phyloP scores from a whole-genome alignment of 2,329 filamentous ascomycete species.

The Arthrobotrys iridis region DNA sequence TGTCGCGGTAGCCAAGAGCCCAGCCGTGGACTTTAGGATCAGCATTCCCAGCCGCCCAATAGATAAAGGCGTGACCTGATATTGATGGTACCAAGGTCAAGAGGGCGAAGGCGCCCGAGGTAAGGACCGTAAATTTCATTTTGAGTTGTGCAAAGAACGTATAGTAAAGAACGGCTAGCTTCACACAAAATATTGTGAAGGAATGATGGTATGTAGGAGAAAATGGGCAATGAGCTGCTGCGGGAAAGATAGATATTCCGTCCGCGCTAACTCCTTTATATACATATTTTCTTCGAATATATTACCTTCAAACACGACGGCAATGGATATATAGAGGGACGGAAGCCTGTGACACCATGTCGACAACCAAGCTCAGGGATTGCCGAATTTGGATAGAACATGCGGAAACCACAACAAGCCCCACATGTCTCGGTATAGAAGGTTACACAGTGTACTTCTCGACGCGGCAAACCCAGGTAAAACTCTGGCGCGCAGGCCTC shows the following conservation, averaged over 20 bases:
- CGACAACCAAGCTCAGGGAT: not conserved
- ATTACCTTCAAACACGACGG: not conserved
- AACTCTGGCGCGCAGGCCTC: not conserved
- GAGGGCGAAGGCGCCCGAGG: not conserved
- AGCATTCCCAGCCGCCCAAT: slow-evolving; percentile 6
- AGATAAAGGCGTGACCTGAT: slow-evolving; percentile 16
- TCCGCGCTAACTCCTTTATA: not conserved
- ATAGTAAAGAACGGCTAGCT: not conserved
- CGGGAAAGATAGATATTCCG: not conserved
- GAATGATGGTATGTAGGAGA: not conserved
- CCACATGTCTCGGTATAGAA: too few relatives aligned
- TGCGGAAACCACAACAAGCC: not conserved
- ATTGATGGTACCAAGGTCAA: slow-evolving; percentile 1
- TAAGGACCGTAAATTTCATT: slow-evolving; percentile 4
- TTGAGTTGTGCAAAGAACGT: not conserved
- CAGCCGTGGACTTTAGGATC: not conserved
- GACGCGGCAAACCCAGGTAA: not conserved
- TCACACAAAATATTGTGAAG: not conserved
- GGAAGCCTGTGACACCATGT: not conserved
- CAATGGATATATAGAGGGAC: too few relatives aligned
- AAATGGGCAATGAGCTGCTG: slow-evolving; percentile 1
- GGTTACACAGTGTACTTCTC: not conserved
- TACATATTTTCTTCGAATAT: not conserved
- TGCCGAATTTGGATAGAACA: not conserved
- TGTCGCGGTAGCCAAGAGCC: slow-evolving; percentile 12